Base-by-base conservation (phyloP, 2,329 filamentous ascomycete genomes). In the Passalora sequoiae region DNA sequence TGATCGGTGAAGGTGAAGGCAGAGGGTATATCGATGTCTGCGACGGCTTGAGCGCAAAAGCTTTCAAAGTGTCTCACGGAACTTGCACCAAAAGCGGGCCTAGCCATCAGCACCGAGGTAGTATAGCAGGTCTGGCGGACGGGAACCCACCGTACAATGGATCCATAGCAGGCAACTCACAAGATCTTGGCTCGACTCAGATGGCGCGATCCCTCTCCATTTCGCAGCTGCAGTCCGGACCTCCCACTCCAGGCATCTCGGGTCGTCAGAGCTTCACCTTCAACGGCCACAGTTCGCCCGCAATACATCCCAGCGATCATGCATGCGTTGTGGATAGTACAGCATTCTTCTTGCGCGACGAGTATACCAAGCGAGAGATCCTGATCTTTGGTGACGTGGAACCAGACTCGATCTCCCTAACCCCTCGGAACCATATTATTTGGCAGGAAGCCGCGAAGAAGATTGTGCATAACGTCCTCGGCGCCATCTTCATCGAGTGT, bases 301-400 rank as follows among this genome's bases (percentile, higher is more conserved):
- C 51, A 12, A 42, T 60, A 21, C 44, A 44, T 25, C 25, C 46
- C 4, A 41, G 32, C n/a, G 45, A 50, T 6, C 51, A 53, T 29
- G 58, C 62, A 64, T 89, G 83, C 55, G 84, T 89, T 1, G 84
- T 87, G 47, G 88, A 96, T 62, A 94, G 87, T 51, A 92, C 89
- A 13, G 91, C 88, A 0, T 97, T 89, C 66, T 97, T 98, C 65
- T 85, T 98, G 52, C 84, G 87, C 27, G 59, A 63, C 27, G 48
- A 47, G 19, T 55, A 59, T 6, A 84, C 80, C 0, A 77, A 78
- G 1, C 76, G 77, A 22, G 91, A 98, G 66, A 78, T 97, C 2
- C 77, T 98, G 47, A 86, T 98, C 37, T 97, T 96, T 61, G 92
- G 92, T 13, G 92, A 98, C 54, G 86, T 97, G 27, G 92, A 98